phyloP scores from a whole-genome alignment of 2,329 filamentous ascomycete species.

The Penicillium aurantiogriseum region DNA sequence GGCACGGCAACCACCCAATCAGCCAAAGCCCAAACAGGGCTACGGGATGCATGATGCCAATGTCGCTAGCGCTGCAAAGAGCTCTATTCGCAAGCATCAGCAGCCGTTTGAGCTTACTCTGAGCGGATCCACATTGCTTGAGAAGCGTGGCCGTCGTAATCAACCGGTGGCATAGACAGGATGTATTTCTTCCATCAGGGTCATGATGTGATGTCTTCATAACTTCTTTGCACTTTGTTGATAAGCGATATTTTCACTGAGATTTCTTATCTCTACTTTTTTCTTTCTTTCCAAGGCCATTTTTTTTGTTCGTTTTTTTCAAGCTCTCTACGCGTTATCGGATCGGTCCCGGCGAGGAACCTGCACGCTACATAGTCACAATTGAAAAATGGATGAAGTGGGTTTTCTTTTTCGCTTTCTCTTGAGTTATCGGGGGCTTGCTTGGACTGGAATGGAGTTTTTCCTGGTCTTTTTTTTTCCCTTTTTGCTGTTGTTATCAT shows the following conservation, averaged over 20 bases:
- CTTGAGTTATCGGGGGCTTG: conserved; percentile 10
- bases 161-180: conserved; percentile 29
- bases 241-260: conserved; percentile 14
- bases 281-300: background rate
- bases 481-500: conserved; percentile 1
- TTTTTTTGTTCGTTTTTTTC: background rate
- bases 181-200: background rate
- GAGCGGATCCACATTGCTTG: conserved; percentile 84
- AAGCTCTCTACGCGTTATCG: conserved; percentile 5
- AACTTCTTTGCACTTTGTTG: conserved; percentile 7
- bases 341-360: conserved; percentile 8
- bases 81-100: conserved; percentile 72
- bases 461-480: conserved; percentile 4
- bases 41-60: conserved; percentile 87
- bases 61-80: conserved; percentile 78
- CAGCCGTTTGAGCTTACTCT: conserved; percentile 89
- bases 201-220: conserved; percentile 10
- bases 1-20: conserved; percentile 56
- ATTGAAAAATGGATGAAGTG: conserved; percentile 7
- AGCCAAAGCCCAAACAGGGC: conserved; percentile 55
- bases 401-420: conserved; percentile 11
- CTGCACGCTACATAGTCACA: conserved; percentile 10
- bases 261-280: conserved; percentile 4
- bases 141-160: conserved; percentile 58
- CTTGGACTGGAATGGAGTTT: conserved; percentile 22